phyloP scores from a whole-genome alignment of 106 monocot genomes.

The Triglochin maritima region DNA sequence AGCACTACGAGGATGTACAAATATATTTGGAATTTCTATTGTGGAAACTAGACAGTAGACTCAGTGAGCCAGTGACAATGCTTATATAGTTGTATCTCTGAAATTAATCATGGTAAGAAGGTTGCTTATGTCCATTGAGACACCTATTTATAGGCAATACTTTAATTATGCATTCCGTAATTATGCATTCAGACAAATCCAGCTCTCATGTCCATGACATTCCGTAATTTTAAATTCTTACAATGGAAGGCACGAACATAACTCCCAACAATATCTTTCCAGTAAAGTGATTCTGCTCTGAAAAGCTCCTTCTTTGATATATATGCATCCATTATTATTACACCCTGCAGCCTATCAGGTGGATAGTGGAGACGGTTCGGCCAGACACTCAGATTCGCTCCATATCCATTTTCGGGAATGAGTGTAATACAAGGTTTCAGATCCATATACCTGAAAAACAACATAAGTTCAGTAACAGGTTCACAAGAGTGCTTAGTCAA shows the following conservation, averaged over 20 bases:
- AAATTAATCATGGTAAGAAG: no score
- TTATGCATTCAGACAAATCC: no score
- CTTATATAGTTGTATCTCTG: no score
- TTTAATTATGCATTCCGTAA: no score
- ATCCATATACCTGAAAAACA: conserved; percentile 47
- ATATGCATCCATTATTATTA: conserved; percentile 79
- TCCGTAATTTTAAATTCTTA: conserved; percentile 49
- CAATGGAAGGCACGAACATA: conserved; percentile 49
- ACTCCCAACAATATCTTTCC: conserved; percentile 49
- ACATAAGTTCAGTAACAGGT: neutral
- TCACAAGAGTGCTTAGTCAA: neutral
- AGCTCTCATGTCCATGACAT: conserved; percentile 91
- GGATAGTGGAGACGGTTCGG: conserved; percentile 55
- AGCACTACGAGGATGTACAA: no score
- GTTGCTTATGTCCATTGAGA: no score
- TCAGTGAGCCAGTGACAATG: no score
- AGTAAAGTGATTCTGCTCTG: conserved; percentile 51
- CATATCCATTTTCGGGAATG: conserved; percentile 67
- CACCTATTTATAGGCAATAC: no score
- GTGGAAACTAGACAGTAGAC: no score
- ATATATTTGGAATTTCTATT: no score
- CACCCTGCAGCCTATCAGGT: conserved; percentile 51
- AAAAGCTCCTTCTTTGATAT: conserved; percentile 61
- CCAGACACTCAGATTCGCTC: conserved; percentile 44
- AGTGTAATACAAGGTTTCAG: conserved; percentile 63